phyloP scores from a whole-genome alignment of 2,329 filamentous ascomycete genomes.

The Claviceps quebecensis region DNA sequence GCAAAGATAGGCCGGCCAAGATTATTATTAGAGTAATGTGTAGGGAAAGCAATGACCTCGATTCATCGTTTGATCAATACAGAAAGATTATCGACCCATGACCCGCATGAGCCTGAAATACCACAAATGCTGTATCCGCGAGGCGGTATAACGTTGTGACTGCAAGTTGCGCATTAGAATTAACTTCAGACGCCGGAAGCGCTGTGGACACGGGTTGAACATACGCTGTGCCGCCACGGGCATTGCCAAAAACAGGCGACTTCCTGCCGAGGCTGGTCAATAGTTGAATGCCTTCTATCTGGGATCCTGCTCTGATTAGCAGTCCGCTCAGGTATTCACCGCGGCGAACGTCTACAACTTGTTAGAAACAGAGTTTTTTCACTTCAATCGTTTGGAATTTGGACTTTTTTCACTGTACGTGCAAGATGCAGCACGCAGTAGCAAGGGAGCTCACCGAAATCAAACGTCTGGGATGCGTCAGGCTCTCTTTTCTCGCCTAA shows the following conservation, averaged over 20 bases:
- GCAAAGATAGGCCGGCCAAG: background rate
- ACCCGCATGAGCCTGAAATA: conserved; percentile 64
- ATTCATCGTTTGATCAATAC: conserved; percentile 44
- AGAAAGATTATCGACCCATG: conserved; percentile 77
- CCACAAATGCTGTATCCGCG: conserved; percentile 81
- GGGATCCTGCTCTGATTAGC: conserved; percentile 61
- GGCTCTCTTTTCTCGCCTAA: conserved; percentile 73
- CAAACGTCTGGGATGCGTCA: conserved; percentile 56
- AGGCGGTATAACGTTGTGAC: conserved; percentile 78
- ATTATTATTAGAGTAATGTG: background rate
- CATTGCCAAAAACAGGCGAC: conserved; percentile 74
- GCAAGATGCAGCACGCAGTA: background rate
- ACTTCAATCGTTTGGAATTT: too few species aligned
- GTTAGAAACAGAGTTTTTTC: background rate
- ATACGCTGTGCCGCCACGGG: conserved; percentile 67
- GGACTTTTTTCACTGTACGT: too few species aligned
- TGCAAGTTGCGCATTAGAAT: conserved; percentile 22
- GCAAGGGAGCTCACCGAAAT: conserved; percentile 45
- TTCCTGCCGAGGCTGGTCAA: conserved; percentile 78
- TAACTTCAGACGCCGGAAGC: background rate
- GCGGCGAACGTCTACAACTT: conserved; percentile 56
- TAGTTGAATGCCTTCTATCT: conserved; percentile 82
- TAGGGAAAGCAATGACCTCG: background rate
- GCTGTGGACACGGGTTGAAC: conserved; percentile 22
- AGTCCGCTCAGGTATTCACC: conserved; percentile 86